A percentile compares a stretch with the other conserved stretches of the same genome.
Evolutionary conservation across 768 basidiomycete species (phyloP).

Genomic region (Termitomyces sp.): DNA sequence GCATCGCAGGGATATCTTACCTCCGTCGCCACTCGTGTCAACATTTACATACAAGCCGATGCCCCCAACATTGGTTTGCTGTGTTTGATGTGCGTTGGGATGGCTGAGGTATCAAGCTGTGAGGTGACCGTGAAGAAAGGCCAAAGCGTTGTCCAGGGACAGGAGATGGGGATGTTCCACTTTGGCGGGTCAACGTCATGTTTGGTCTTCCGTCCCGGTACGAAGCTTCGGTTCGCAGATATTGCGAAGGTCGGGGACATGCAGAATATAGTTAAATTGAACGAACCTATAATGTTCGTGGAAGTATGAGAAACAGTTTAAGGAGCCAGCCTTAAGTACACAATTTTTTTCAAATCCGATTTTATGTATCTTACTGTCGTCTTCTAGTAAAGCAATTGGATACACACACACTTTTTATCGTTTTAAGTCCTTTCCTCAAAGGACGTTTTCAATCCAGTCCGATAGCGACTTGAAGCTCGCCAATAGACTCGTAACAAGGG

Average conservation of each 20-base stretch:
- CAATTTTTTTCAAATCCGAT: no score
- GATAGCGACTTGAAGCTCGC: no score
- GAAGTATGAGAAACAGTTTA: background rate
- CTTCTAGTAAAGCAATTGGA: no score
- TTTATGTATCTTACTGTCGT: no score
- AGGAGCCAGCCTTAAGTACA: no score
- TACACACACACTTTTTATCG: no score
- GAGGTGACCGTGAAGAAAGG: constrained; percentile 42
- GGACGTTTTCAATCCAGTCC: no score
- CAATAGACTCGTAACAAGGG: no score
- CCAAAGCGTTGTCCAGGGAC: constrained; percentile 34
- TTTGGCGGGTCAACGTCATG: constrained; percentile 52
- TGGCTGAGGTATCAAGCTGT: constrained; percentile 60
- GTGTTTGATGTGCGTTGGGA: constrained; percentile 55
- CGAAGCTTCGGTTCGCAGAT: constrained; percentile 7
- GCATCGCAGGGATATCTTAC: constrained; percentile 35
- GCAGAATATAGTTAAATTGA: background rate
- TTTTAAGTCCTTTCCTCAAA: no score
- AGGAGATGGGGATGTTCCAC: constrained; percentile 59
- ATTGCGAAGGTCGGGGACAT: constrained; percentile 1
- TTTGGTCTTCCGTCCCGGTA: constrained; percentile 31
- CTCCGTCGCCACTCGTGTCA: constrained; percentile 2
- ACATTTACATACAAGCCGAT: constrained; percentile 54
- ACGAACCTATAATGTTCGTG: background rate
- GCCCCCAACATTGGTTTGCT: constrained; percentile 46